Conservation (phyloP, 148 eudicot genomes). For the Mesembryanthemum crystallinum region DNA sequence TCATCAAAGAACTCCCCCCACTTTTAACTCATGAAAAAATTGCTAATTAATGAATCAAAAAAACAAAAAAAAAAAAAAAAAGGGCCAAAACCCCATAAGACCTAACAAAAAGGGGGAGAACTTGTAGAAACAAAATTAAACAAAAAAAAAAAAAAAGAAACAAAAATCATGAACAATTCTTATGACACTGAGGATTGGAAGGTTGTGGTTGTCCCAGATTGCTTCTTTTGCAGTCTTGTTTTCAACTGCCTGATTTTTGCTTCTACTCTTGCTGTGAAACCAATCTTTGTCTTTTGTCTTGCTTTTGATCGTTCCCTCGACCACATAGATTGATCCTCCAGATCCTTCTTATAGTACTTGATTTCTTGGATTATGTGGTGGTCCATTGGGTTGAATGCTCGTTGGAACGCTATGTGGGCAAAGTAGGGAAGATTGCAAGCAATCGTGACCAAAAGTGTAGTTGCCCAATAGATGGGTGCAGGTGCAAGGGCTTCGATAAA, state of each 20-base stretch:
- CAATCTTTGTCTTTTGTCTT: constrained; percentile 62
- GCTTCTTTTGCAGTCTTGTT: constrained; percentile 55
- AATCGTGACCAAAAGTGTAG: constrained; percentile 59
- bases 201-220: constrained; percentile 35
- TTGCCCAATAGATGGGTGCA: constrained; percentile 67
- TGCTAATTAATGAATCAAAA: constrained; percentile 12
- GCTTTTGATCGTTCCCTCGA: constrained; percentile 59
- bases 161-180: not conserved
- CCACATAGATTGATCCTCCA: constrained; percentile 73
- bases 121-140: constrained; percentile 3
- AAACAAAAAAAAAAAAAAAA: not conserved
- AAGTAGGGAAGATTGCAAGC: constrained; percentile 65
- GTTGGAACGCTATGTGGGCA: constrained; percentile 61
- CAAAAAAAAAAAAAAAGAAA: constrained; percentile 4
- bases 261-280: constrained; percentile 72
- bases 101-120: constrained; percentile 21
- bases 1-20: constrained; percentile 16
- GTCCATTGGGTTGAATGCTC: constrained; percentile 67
- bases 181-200: constrained; percentile 13
- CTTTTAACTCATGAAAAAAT: constrained; percentile 30
- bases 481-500: constrained; percentile 71
- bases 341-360: constrained; percentile 71
- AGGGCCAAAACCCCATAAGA: not conserved
- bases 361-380: constrained; percentile 91
- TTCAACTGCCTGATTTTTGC: constrained; percentile 71